Conservation (phyloP, 2,329 filamentous ascomycete genomes). For the Polychaeton citri region DNA sequence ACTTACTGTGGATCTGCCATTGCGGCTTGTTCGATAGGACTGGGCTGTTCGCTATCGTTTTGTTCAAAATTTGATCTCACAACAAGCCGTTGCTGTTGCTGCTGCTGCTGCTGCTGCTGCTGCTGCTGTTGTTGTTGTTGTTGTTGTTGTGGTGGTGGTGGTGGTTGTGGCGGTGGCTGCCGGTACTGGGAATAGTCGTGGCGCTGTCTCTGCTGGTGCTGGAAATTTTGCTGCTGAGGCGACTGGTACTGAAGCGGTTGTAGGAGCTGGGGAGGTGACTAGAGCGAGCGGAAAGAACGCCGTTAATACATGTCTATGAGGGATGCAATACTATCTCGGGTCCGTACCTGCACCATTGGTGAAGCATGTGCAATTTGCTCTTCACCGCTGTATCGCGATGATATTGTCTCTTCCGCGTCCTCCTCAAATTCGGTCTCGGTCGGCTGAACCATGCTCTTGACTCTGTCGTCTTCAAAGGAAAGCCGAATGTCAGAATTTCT, state of each 20-base stretch:
- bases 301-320: constrained; percentile 13
- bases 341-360: constrained; percentile 17
- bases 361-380: constrained; percentile 12
- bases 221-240: background rate
- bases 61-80: no score
- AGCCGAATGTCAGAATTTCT: constrained; percentile 32
- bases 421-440: constrained; percentile 11
- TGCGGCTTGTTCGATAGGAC: background rate
- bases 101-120: background rate
- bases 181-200: no score
- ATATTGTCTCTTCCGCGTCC: constrained; percentile 3
- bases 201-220: background rate
- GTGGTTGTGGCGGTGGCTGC: background rate
- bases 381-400: constrained; percentile 14
- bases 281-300: background rate
- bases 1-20: background rate
- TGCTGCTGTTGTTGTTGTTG: background rate
- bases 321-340: constrained; percentile 14
- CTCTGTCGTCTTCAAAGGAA: constrained; percentile 25
- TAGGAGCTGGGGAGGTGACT: background rate
- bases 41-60: no score
- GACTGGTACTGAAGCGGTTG: background rate
- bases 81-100: background rate
- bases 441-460: background rate
- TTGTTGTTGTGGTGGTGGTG: background rate